Conservation (phyloP, 768 basidiomycete genomes). For the Agaricus blazei region DNA sequence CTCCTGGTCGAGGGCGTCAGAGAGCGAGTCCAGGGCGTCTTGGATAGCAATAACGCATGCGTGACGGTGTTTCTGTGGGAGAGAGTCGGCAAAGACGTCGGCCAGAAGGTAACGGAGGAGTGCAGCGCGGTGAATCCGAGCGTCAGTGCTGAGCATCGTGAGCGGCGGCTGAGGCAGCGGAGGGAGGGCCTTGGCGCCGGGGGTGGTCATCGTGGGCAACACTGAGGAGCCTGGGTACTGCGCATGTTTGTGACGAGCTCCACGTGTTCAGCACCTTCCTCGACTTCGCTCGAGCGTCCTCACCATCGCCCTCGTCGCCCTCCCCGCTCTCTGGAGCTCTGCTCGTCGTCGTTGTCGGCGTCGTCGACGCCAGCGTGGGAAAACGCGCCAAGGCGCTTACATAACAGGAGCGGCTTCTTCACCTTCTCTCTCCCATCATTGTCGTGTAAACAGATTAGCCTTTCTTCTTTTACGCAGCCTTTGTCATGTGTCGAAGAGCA, state of each 20-base stretch:
- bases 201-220: not conserved
- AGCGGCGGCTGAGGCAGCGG: constrained; percentile 22
- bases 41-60: constrained; percentile 43
- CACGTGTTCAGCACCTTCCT: not conserved
- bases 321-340: too few species aligned
- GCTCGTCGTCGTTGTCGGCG: too few species aligned
- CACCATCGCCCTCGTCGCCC: not conserved
- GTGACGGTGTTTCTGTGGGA: constrained; percentile 18
- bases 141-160: constrained; percentile 30
- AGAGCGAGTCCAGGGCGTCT: constrained; percentile 42
- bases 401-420: not conserved
- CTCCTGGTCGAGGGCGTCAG: constrained; percentile 30
- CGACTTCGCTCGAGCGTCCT: not conserved
- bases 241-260: not conserved
- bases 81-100: constrained; percentile 27
- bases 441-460: not conserved
- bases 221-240: too few species aligned
- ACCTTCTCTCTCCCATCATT: not conserved
- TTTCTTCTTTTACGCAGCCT: constrained; percentile 4
- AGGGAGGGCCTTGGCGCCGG: constrained; percentile 37
- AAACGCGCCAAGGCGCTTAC: not conserved
- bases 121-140: constrained; percentile 33
- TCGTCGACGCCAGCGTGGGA: not conserved
- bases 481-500: not conserved
- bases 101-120: constrained; percentile 36